These are phyloP conservation scores for Pestalotiopsis sp. DNA, from an alignment of 2,329 filamentous ascomycete species.

Conservation along the genomic window DNA sequence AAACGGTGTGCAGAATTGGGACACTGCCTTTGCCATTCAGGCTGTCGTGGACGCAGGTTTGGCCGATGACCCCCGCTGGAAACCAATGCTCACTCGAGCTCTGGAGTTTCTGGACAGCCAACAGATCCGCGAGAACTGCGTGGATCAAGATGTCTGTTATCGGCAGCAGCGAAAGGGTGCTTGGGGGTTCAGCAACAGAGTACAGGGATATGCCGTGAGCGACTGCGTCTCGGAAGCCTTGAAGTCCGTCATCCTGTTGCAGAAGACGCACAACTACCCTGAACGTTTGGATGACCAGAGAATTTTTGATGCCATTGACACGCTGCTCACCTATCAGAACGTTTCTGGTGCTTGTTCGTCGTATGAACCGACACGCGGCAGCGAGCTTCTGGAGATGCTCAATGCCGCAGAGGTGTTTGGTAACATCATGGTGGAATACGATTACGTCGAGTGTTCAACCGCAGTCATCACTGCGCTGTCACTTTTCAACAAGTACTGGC, in stretches of 20 bases:
- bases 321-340: constrained; percentile 90
- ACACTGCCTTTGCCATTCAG: constrained; percentile 89
- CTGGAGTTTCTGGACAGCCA: constrained; percentile 87
- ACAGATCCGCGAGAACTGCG: constrained; percentile 84
- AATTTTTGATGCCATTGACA: constrained; percentile 87
- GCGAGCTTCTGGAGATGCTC: constrained; percentile 77
- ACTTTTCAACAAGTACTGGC: constrained; percentile 80
- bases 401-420: constrained; percentile 98
- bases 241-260: constrained; percentile 83
- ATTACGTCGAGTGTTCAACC: constrained; percentile 97
- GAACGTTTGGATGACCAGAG: constrained; percentile 74
- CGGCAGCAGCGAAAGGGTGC: constrained; percentile 89
- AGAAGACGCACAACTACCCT: constrained; percentile 77
- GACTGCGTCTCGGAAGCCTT: constrained; percentile 93
- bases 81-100: constrained; percentile 80
- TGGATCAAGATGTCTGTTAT: constrained; percentile 79
- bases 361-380: constrained; percentile 83
- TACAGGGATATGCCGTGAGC: constrained; percentile 92
- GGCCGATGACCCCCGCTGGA: constrained; percentile 76
- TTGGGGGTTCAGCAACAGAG: constrained; percentile 93
- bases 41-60: constrained; percentile 79
- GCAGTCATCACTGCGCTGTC: constrained; percentile 87
- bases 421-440: constrained; percentile 97
- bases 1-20: constrained; percentile 98
- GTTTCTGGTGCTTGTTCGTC: constrained; percentile 82